Base-by-base conservation (phyloP, 2,329 filamentous ascomycete species). In the Phoma sp. region DNA sequence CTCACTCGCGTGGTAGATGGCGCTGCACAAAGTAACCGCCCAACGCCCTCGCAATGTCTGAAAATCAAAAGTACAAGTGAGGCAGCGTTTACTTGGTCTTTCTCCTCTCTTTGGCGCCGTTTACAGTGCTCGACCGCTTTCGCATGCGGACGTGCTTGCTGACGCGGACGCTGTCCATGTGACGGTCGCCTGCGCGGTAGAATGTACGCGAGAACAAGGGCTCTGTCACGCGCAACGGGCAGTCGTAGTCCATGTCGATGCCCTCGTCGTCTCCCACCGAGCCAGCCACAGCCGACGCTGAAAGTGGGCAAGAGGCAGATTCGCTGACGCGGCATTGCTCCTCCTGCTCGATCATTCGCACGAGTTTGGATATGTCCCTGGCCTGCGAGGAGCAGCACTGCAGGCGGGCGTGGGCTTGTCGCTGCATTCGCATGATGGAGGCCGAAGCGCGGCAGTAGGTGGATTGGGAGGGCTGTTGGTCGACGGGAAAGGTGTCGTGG, bases 261-360 rank as follows among this genome's bases (percentile, higher is more conserved):
- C 61, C 70, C 60, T 75, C 73, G 58, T 74, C 72, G 17, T 72
- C 66, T 17, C 58, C 66, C 12, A 12, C 29, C 3, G 65, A 57
- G 5, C 31, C n/a, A 12, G 47, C 32, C 2, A 46, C 19, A 15
- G 38, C 38, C 22, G 53, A 41, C 1, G 58, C 44, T n/a, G 64
- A 60, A 2, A 35, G 31, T 6, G 60, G 48, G 4, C 57, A 55
- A n/a, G 51, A 25, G 25, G 57, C 46, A 4, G 60, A 24, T 33
- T 67, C 58, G 62, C 51, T 67, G 55, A 74, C 47, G 51, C 50
- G 67, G 68, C 78, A 80, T 55, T 81, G 78, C 54, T 79, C 74
- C 43, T 73, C 69, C 2, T 75, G 62, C 47, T 79, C 69, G 73
- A 80, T 79, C 54, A 73, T 73, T 55, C 74, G 63, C 22, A 80